Conservation (phyloP, 2,329 filamentous ascomycete species). For the Neopestalotiopsis rosae region DNA sequence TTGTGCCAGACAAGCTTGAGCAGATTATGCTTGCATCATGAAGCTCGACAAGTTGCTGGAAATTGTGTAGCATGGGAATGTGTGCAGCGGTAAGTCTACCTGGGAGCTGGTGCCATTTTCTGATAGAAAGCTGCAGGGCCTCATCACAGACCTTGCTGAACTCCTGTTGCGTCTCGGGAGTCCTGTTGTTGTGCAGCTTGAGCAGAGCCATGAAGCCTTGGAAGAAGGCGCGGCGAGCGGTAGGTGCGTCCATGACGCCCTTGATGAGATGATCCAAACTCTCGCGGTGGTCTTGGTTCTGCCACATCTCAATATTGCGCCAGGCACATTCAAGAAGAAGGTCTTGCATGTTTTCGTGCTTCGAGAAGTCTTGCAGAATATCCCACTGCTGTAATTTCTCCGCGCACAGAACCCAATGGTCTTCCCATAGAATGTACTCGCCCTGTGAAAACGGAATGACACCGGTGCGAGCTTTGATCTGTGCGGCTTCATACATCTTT, state of each 20-base stretch:
- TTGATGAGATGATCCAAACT: conserved; percentile 93
- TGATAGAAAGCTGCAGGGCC: conserved; percentile 93
- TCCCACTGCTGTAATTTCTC: conserved; percentile 99
- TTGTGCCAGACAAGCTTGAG: conserved; percentile 85
- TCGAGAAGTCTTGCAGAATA: conserved; percentile 94
- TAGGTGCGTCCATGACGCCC: conserved; percentile 96
- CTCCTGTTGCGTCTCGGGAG: conserved; percentile 70
- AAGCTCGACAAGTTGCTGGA: conserved; percentile 95
- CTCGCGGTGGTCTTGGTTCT: conserved; percentile 82
- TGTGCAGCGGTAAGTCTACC: conserved; percentile 93
- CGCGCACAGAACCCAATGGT: conserved; percentile 97
- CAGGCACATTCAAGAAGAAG: conserved; percentile 93
- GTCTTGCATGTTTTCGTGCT: conserved; percentile 98
- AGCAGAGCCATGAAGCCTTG: conserved; percentile 97
- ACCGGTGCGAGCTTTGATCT: conserved; percentile 95
- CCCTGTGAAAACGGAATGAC: conserved; percentile 95
- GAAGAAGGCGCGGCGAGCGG: conserved; percentile 93
- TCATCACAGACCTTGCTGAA: conserved; percentile 94
- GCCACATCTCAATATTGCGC: conserved; percentile 96
- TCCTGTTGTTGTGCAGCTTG: conserved; percentile 86
- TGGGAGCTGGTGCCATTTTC: conserved; percentile 99
- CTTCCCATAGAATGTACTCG: conserved; percentile 99
- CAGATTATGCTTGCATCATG: conserved; percentile 98
- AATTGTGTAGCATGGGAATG: conserved; percentile 93
- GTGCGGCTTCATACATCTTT: conserved; percentile 92